Conservation (phyloP, 2,329 filamentous ascomycete species). For the Fusarium floridanum region DNA sequence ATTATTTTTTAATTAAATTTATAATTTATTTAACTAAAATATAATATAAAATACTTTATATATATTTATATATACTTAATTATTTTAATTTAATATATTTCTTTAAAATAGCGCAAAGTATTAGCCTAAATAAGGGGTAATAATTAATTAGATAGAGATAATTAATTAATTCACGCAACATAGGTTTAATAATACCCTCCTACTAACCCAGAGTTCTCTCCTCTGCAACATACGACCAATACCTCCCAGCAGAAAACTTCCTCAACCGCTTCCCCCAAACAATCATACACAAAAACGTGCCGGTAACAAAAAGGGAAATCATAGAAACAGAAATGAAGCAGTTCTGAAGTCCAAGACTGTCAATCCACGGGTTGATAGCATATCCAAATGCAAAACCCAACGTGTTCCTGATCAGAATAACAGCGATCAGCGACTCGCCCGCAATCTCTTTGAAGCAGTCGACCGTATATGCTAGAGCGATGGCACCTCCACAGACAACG, state of each 20-base stretch:
- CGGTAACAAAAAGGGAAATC: conserved; percentile 46
- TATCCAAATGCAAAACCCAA: conserved; percentile 41
- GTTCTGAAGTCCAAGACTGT: conserved; percentile 49
- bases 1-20: no score
- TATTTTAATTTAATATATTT: no score
- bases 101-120: no score
- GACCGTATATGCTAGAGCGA: conserved; percentile 51
- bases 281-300: conserved; percentile 48
- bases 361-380: conserved; percentile 52
- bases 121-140: no score
- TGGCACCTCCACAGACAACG: conserved; percentile 46
- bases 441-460: conserved; percentile 52
- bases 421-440: neutral
- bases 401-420: conserved; percentile 41
- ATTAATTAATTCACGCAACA: no score
- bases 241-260: conserved; percentile 16
- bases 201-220: neutral
- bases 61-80: no score
- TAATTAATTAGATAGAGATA: no score
- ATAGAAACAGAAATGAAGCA: conserved; percentile 49
- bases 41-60: no score
- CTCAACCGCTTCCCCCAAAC: conserved; percentile 46
- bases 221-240: conserved; percentile 12
- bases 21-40: no score
- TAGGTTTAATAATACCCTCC: neutral